Evolutionary conservation across 176 grass and related monocot genomes (phyloP), one percentile per base, ranked within the genome.

Genomic region (Aegilops longissima): DNA sequence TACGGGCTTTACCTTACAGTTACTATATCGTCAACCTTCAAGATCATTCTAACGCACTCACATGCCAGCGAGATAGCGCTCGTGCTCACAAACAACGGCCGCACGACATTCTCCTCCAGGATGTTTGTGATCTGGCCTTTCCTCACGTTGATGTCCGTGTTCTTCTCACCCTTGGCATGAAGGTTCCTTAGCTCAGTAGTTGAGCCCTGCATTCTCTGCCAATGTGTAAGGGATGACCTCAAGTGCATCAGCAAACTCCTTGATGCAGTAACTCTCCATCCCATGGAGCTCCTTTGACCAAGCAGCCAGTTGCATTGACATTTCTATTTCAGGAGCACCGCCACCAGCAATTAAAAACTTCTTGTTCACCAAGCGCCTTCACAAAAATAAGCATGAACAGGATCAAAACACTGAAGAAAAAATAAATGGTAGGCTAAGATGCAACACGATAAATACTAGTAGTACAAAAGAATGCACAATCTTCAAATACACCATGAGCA

Each of bases 241-340:
- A 21, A 95, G 90, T 2, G 93, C 89, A 12, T 97, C 93, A 18
- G 93, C 91, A 39, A 95, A 95, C 84, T 93, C 95, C 86, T 93
- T 97, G 63, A 97, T 91, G 86, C 91, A 97, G 87, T 97, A 97
- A 70, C 92, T 95, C 86, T 95, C 93, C 95, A 93, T 95, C 47
- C 93, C 93, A 67, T 93, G 92, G 44, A 97, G 92, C 54, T 94
- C 88, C 68, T 97, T 97, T 95, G 92, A 88, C 92, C 91, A 97
- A 56, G 88, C 29, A 23, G 90, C 89, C 27, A 97, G 91, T 25
- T 95, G 92, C 87, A 86, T 93, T 51, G 95, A 93, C 90, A 97
- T 93, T 79, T 97, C 93, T 70, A 97, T 95, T 84, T 97, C 91
- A 27, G 93, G 95, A 44, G 93, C 91, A 86, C 95, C 93, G 24